These are phyloP conservation scores for Lactarius tabidus DNA, from an alignment of 768 basidiomycete species.

Conservation along the genomic window DNA sequence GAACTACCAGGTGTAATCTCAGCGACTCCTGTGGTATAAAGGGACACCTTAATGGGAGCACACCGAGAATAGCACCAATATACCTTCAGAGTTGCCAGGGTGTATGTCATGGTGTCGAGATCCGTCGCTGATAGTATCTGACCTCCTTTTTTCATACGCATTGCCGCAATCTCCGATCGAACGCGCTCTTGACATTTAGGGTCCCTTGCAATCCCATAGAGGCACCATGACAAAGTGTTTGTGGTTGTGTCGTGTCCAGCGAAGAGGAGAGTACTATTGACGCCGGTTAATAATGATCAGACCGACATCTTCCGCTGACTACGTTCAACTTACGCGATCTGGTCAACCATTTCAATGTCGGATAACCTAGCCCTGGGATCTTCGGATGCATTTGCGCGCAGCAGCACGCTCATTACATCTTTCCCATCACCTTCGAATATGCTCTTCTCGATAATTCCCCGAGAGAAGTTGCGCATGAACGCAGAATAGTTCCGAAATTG, in stretches of 20 bases:
- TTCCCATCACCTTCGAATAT: slow-evolving; percentile 16
- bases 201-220: slow-evolving; percentile 5
- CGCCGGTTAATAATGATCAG: background rate
- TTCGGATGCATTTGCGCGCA: slow-evolving; percentile 26
- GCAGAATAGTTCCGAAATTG: slow-evolving; percentile 12
- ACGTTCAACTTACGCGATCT: slow-evolving; percentile 14
- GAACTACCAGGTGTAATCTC: slow-evolving; percentile 22
- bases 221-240: background rate
- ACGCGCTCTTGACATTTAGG: slow-evolving; percentile 7
- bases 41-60: background rate
- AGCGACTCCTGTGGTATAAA: background rate
- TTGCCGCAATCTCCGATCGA: slow-evolving; percentile 12
- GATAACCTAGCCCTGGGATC: slow-evolving; percentile 15
- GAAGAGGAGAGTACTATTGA: background rate
- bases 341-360: slow-evolving; percentile 24
- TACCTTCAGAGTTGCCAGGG: slow-evolving; percentile 6
- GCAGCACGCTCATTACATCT: slow-evolving; percentile 27
- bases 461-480: slow-evolving; percentile 17
- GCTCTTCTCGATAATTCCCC: slow-evolving; percentile 14
- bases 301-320: background rate
- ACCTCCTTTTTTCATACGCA: slow-evolving; percentile 4
- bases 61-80: background rate
- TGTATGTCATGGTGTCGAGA: slow-evolving; percentile 5
- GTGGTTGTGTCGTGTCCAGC: slow-evolving; percentile 2
- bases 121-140: background rate